Evolutionary conservation across 2,329 filamentous ascomycete species (phyloP).

Genomic region (Exophiala xenobiotica): DNA sequence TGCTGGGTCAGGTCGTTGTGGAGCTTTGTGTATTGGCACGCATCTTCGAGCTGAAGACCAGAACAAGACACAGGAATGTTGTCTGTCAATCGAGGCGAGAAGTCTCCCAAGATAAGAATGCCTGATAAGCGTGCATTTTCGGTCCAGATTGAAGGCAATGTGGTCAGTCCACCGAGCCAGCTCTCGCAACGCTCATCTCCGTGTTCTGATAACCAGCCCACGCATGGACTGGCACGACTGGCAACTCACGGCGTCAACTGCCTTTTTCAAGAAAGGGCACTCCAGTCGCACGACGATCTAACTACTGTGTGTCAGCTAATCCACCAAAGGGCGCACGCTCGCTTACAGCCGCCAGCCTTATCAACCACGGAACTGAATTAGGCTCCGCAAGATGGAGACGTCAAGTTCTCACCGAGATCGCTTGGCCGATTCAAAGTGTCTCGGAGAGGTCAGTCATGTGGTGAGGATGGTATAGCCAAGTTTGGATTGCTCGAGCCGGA

Average conservation of each 20-base stretch:
- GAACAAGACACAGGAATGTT: neutral
- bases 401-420: neutral
- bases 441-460: neutral
- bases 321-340: too few relatives aligned
- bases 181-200: neutral
- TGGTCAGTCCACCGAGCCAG: neutral
- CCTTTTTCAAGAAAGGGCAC: neutral
- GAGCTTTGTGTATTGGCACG: too few relatives aligned
- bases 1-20: too few relatives aligned
- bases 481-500: neutral
- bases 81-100: neutral
- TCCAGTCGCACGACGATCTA: too few relatives aligned
- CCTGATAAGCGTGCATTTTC: neutral
- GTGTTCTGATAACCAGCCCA: neutral
- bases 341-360: neutral
- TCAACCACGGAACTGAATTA: neutral
- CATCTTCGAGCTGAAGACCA: neutral
- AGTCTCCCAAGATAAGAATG: neutral
- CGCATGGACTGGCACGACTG: neutral
- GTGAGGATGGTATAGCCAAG: neutral
- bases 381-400: too few relatives aligned
- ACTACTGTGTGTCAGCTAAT: too few relatives aligned
- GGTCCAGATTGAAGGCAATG: too few relatives aligned
- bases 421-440: neutral
- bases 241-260: neutral